Evolutionary conservation across 345 rosid genomes (phyloP), one percentile per base, ranked within the genome.

Genomic region (Salix dunnii): DNA sequence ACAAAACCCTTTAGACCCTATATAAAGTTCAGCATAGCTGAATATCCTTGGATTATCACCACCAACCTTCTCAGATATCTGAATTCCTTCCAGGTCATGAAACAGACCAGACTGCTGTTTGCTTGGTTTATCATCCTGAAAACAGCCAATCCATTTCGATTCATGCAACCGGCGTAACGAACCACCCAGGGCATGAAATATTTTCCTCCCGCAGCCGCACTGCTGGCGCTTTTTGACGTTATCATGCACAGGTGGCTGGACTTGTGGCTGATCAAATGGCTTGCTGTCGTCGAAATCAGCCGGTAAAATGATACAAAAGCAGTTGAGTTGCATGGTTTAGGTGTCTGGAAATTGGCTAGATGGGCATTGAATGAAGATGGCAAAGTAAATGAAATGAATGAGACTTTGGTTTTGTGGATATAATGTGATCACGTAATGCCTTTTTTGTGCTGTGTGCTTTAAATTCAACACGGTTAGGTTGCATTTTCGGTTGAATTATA

Each of bases 21-120:
- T 96, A 71, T 92, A 96, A 55, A 96, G 92, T 89, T 96, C 98
- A 0, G 97, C 82, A 78, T 91, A 96, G 51, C 99, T 90, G 61
- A 93, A 96, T 79, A 91, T 91, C 85, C 99, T 89, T 0, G 98
- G 97, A 75, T 91, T 93, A 30, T 92, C 98, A 25, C 74, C 84
- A 0, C 92, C 97, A 36, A 93, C 87, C 84, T 93, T 92, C 70
- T 86, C 94, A 3, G 88, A 81, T n/a, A 96, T 78, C 30, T 90
- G 91, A 55, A 96, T 88, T 27, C 98, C 99, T 77, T 91, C 98
- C 81, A 86, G 81, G 86, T 96, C 98, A 48, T 87, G 82, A 77
- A 90, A 96, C 64, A 76, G 76, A 1, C 79, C 77, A 13, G 72
- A 70, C 23, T 73, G 83, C 11, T 61, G 74, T 21, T 67, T 86